Evolutionary conservation across 108 stramenopile genomes (phyloP), one percentile per base, ranked within the genome.

Genomic region (Bacterosira constricta): DNA sequence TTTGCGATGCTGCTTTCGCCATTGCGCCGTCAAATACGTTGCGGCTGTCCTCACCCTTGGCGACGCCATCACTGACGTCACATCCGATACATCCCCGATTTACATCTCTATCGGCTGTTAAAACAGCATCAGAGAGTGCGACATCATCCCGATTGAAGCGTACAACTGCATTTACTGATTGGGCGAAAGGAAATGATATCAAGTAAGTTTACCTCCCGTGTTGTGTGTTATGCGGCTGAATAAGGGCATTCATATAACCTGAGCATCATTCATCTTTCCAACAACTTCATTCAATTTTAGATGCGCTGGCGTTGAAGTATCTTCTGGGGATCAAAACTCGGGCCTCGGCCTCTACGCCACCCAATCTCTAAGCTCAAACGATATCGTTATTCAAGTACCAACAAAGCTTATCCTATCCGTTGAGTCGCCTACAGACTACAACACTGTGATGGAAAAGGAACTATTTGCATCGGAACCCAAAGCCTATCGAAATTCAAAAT

Each of bases 311-410:
- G 39, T 73, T 10, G 52, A 72, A 47, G 50, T 78, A n/a, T 68
- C 66, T 8, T 63, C 69, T 7, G 65, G 65, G 21, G 59, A 73
- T 51, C 38, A 38, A 15, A 55, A 69, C 35, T 69, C 82, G 20
- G 91, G 91, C 32, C 73, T 93, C 29, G 89, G 91, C 29, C 77
- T 88, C 26, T 66, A 82, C 29, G 51, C 85, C 13, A 77, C 76
- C 8, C 55, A 71, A 56, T 30, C 72, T 21, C 70, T 85, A 21
- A 70, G 73, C 20, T 50, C 86, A 3, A 68, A 75, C 41, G 67
- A 69, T 25, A 62, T 93, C 6, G 60, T 93, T 23, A 69, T 90
- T 12, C 77, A 83, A 41, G 89, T 93, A 12, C 92, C 92, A 13
- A 67, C 86, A 20, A 73, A 77, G 23, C 63, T 89, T 6, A 88